Evolutionary conservation across 495 filamentous ascomycete genomes (phyloP).

Genomic region (Podospora appendiculata): DNA sequence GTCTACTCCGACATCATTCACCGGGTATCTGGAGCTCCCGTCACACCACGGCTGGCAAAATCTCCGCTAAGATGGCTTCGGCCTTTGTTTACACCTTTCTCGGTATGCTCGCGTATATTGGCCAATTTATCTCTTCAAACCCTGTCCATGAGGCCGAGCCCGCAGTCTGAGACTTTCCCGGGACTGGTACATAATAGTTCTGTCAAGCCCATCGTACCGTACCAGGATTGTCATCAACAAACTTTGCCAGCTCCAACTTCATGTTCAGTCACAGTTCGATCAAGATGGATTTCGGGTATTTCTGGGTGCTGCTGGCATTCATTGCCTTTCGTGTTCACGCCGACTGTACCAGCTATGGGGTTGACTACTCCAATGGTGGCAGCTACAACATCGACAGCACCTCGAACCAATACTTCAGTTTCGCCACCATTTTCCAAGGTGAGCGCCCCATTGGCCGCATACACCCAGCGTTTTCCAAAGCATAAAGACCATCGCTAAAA

Average conservation of each 20-base stretch:
- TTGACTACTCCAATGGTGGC: constrained; percentile 36
- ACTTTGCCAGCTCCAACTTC: neutral
- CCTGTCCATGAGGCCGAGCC: neutral
- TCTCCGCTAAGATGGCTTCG: neutral
- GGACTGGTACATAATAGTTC: neutral
- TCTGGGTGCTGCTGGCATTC: constrained; percentile 15
- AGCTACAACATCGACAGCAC: constrained; percentile 33
- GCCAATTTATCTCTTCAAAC: neutral
- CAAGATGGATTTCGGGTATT: constrained; percentile 10
- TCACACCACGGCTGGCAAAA: neutral
- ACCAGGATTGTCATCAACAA: constrained; percentile 1
- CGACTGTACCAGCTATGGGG: constrained; percentile 32
- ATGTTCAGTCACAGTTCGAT: constrained; percentile 3
- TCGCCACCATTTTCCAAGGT: constrained; percentile 37
- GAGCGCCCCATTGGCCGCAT: neutral
- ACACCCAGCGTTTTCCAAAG: neutral
- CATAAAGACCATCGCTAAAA: neutral
- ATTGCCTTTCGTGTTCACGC: constrained; percentile 21
- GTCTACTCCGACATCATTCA: constrained; percentile 8
- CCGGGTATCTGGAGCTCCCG: constrained; percentile 18
- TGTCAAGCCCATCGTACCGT: neutral
- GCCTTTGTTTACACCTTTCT: neutral
- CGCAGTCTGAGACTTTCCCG: neutral
- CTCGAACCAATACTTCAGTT: constrained; percentile 34
- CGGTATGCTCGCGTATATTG: constrained; percentile 1